These are phyloP conservation scores for Colletotrichum sp. DNA, from an alignment of 2,329 filamentous ascomycete genomes.

Conservation along the genomic window DNA sequence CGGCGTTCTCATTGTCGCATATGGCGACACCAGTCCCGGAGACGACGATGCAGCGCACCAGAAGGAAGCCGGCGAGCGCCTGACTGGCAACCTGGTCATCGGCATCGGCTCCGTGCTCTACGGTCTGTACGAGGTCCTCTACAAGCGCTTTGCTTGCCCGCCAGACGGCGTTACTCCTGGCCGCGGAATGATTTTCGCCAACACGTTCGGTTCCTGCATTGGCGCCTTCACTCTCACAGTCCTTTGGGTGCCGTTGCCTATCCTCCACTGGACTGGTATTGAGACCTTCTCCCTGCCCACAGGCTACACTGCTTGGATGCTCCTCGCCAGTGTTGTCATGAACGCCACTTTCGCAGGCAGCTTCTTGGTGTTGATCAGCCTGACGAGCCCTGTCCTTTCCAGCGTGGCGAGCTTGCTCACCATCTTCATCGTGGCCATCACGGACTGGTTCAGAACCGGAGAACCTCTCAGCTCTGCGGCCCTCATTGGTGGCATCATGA, in stretches of 20 bases:
- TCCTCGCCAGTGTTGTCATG: slow-evolving; percentile 79
- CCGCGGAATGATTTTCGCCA: slow-evolving; percentile 97
- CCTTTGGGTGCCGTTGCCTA: slow-evolving; percentile 89
- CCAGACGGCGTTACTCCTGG: slow-evolving; percentile 84
- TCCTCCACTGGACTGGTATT: slow-evolving; percentile 79
- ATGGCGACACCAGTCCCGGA: slow-evolving; percentile 71
- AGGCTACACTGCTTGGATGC: slow-evolving; percentile 79
- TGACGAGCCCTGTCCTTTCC: slow-evolving; percentile 91
- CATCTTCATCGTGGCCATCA: slow-evolving; percentile 94
- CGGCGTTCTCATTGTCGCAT: slow-evolving; percentile 93
- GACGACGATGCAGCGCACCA: slow-evolving; percentile 52
- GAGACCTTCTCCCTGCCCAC: slow-evolving; percentile 85
- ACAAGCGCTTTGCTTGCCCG: slow-evolving; percentile 92
- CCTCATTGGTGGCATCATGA: slow-evolving; percentile 82
- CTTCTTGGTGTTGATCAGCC: slow-evolving; percentile 89
- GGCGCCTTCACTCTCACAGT: slow-evolving; percentile 85
- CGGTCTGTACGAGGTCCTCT: slow-evolving; percentile 95
- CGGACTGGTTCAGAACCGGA: slow-evolving; percentile 87
- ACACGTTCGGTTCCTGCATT: slow-evolving; percentile 87
- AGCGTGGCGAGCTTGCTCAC: slow-evolving; percentile 93
- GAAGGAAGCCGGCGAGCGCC: slow-evolving; percentile 63
- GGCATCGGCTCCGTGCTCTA: slow-evolving; percentile 91
- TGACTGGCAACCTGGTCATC: slow-evolving; percentile 90
- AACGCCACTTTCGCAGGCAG: slow-evolving; percentile 94
- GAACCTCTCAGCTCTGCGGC: slow-evolving; percentile 76